phyloP scores from a whole-genome alignment of 768 basidiomycete genomes.

The Termitomyces bulborhizus region DNA sequence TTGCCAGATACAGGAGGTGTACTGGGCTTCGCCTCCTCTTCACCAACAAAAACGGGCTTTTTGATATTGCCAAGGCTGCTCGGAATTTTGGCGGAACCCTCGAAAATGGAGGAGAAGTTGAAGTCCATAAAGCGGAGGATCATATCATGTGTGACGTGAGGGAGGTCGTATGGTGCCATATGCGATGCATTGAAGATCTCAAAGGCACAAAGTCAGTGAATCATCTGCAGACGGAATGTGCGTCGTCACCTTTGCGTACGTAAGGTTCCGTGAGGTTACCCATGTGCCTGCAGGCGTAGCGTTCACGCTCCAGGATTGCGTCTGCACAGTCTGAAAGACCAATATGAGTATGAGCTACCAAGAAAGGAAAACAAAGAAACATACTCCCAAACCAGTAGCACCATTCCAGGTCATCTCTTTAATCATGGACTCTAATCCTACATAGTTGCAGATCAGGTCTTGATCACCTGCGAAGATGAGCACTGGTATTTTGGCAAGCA shows the following conservation, averaged over 20 bases:
- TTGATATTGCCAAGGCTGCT: slow-evolving; percentile 68
- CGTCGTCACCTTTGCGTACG: slow-evolving; percentile 76
- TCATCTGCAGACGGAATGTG: not conserved
- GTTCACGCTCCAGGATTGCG: slow-evolving; percentile 71
- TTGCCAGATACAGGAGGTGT: slow-evolving; percentile 40
- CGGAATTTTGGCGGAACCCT: slow-evolving; percentile 75
- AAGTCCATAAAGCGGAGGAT: slow-evolving; percentile 96
- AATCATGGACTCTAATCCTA: slow-evolving; percentile 85
- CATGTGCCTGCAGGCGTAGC: slow-evolving; percentile 81
- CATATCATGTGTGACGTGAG: slow-evolving; percentile 92
- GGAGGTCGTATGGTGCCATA: slow-evolving; percentile 90
- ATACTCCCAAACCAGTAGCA: slow-evolving; percentile 73
- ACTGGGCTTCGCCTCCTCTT: slow-evolving; percentile 29
- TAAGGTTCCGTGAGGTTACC: slow-evolving; percentile 84
- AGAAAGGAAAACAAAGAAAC: slow-evolving; percentile 21
- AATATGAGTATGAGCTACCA: not conserved
- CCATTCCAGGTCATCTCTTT: slow-evolving; percentile 84
- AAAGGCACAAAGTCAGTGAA: not conserved
- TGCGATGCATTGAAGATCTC: slow-evolving; percentile 92
- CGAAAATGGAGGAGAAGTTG: slow-evolving; percentile 76
- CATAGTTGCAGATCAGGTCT: slow-evolving; percentile 94
- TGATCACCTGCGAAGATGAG: slow-evolving; percentile 93
- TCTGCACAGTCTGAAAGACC: slow-evolving; percentile 49
- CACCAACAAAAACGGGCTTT: slow-evolving; percentile 60
- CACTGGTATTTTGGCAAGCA: slow-evolving; percentile 79